Evolutionary conservation across 2,329 filamentous ascomycete species (phyloP), one percentile per base, ranked within the genome.

Genomic region (Diaporthe sp.): DNA sequence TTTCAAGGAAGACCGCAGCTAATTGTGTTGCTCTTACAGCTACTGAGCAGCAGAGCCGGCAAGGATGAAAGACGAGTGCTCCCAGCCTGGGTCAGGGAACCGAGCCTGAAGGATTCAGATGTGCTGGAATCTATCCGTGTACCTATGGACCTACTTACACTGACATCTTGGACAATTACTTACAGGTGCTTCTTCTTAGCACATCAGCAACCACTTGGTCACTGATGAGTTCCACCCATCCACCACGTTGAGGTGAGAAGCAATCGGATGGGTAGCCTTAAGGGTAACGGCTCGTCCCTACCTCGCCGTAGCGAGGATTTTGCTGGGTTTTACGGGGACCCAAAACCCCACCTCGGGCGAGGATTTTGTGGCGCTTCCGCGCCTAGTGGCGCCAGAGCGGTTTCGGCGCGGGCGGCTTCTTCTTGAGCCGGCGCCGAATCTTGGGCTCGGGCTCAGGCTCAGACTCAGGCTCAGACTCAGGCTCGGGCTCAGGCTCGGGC

Each of bases 211-310:
- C 58, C 58, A 15, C 58, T 63, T 32, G 58, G 58, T 25, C 58
- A 44, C 58, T 30, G 25, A 44, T 63, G 58, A 63, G 58, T 44
- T 63, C 58, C 58, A 44, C 37, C 58, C 58, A 63, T 63, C 58
- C 58, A 63, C 58, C 58, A 44, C 58, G 58, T 25, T 63, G 58
- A 63, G 58, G 39, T 63, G 58, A 63, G 58, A 63, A 63, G 58
- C 58, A 61, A 22, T 63, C 58, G 58, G 58, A 63, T 63, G 58
- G 37, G 58, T 27, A 13, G 37, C 58, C 58, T 61, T 44, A 13
- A 5, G 58, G 58, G 37, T 42, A n/a, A n/a, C 58, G 58, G 58
- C 37, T 25, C 58, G 58, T 22, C 37, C 58, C 58, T 22, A 15
- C n/a, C 56, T 61, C 56, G 30, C 42, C 42, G 42, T 17, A 47